phyloP scores from a whole-genome alignment of 805 yeast species.

The Vanderwaltozyma polyspora region DNA sequence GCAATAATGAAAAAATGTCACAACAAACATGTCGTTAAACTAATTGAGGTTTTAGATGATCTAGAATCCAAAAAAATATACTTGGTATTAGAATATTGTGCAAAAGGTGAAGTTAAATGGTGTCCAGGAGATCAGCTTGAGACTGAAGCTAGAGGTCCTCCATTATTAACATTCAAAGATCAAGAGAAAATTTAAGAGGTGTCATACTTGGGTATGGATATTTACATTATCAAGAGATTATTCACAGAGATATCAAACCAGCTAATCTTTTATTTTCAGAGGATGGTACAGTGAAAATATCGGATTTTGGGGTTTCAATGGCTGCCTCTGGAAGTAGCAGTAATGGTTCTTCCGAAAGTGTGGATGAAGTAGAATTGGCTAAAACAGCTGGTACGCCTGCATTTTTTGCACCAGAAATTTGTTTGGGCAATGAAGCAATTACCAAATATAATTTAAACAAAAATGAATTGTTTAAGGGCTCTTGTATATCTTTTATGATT shows the following conservation, averaged over 20 bases:
- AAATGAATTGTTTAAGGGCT: conserved; percentile 23
- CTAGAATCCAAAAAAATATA: conserved; percentile 72
- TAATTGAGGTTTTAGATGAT: conserved; percentile 84
- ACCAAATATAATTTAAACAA: conserved; percentile 14
- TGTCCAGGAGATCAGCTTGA: conserved; percentile 31
- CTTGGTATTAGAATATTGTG: conserved; percentile 79
- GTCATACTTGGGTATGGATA: conserved; percentile 83
- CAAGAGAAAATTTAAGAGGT: conserved; percentile 67
- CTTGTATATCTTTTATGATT: conserved; percentile 64
- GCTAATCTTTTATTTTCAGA: conserved; percentile 70
- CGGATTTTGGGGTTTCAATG: conserved; percentile 95
- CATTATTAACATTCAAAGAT: conserved; percentile 53
- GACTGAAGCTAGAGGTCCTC: conserved; percentile 38
- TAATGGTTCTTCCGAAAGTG: conserved; percentile 8
- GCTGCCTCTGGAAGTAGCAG: conserved; percentile 10
- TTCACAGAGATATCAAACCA: conserved; percentile 93
- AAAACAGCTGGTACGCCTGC: conserved; percentile 98
- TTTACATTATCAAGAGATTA: conserved; percentile 78
- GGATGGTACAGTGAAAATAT: conserved; percentile 71
- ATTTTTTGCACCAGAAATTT: conserved; percentile 88
- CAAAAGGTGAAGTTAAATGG: conserved; percentile 89
- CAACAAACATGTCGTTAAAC: conserved; percentile 85
- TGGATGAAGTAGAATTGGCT: conserved; percentile 69
- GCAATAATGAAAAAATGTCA: conserved; percentile 87
- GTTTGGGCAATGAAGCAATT: conserved; percentile 37